Evolutionary conservation across 208 protist species (phyloP).

Genomic region (Blastocrithidia nonstop): DNA sequence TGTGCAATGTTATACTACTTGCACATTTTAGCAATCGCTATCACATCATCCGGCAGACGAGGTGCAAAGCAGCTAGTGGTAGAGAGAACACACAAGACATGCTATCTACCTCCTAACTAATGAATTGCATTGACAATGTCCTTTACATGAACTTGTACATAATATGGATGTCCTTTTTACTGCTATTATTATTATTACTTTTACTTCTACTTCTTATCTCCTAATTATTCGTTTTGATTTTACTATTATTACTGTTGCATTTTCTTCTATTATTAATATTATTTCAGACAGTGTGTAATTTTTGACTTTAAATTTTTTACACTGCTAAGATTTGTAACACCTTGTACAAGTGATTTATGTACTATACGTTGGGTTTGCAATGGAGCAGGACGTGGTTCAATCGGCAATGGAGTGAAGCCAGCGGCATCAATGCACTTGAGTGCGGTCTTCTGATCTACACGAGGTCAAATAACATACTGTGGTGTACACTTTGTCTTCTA

Average conservation of each 20-base stretch:
- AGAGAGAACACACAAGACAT: constrained; percentile 91
- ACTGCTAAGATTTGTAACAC: too few relatives aligned
- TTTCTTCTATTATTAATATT: background rate
- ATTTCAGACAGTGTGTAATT: too few relatives aligned
- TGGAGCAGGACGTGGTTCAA: constrained; percentile 21
- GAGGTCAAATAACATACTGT: constrained; percentile 88
- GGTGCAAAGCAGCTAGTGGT: constrained; percentile 98
- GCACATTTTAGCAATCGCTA: constrained; percentile 87
- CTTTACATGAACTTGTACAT: constrained; percentile 43
- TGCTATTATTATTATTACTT: background rate
- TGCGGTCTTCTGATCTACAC: constrained; percentile 97
- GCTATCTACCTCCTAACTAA: constrained; percentile 25
- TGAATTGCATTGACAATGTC: constrained; percentile 51
- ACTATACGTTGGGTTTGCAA: constrained; percentile 4
- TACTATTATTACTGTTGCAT: constrained; percentile 7
- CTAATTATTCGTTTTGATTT: too few relatives aligned
- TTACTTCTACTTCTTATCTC: background rate
- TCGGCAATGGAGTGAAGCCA: constrained; percentile 37
- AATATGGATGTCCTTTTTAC: constrained; percentile 21
- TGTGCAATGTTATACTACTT: constrained; percentile 66
- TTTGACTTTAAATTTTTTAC: too few relatives aligned
- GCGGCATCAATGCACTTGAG: constrained; percentile 92
- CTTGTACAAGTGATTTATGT: background rate
- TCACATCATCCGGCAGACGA: constrained; percentile 87
- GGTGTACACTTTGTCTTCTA: constrained; percentile 1